phyloP scores from a whole-genome alignment of 495 filamentous ascomycete genomes.

The Rostrohypoxylon terebratum region DNA sequence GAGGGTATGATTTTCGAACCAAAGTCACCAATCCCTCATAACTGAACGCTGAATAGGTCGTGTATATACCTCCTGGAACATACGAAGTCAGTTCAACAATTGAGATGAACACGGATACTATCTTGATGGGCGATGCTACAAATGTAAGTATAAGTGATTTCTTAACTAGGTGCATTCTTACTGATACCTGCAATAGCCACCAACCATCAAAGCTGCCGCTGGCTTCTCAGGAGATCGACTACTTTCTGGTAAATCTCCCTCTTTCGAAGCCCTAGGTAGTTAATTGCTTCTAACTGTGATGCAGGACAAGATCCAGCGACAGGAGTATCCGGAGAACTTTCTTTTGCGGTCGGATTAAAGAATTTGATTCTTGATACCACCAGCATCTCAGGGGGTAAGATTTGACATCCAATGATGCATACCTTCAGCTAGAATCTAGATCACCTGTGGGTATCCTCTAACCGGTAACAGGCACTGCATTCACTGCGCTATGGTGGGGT shows the following conservation, averaged over 20 bases:
- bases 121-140: slow-evolving; percentile 75
- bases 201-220: slow-evolving; percentile 70
- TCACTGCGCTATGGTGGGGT: slow-evolving; percentile 76
- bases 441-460: background rate
- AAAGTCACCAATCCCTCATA: background rate
- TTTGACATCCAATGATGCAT: background rate
- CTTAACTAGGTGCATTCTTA: background rate
- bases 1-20: slow-evolving; percentile 40
- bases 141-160: slow-evolving; percentile 54
- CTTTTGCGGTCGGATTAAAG: slow-evolving; percentile 73
- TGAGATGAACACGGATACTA: slow-evolving; percentile 66
- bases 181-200: slow-evolving; percentile 50
- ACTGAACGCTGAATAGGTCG: slow-evolving; percentile 53
- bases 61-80: slow-evolving; percentile 74
- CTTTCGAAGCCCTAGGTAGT: background rate
- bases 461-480: slow-evolving; percentile 48
- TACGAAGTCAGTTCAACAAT: slow-evolving; percentile 70
- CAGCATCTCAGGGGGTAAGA: slow-evolving; percentile 57
- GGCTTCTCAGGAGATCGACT: slow-evolving; percentile 54
- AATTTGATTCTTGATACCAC: slow-evolving; percentile 78
- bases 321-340: slow-evolving; percentile 47
- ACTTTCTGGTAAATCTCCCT: slow-evolving; percentile 28
- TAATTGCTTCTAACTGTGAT: slow-evolving; percentile 44
- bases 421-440: no score
- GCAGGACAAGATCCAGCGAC: slow-evolving; percentile 62